phyloP scores from a whole-genome alignment of 805 yeast genomes.

The Starmerella etchellsii region DNA sequence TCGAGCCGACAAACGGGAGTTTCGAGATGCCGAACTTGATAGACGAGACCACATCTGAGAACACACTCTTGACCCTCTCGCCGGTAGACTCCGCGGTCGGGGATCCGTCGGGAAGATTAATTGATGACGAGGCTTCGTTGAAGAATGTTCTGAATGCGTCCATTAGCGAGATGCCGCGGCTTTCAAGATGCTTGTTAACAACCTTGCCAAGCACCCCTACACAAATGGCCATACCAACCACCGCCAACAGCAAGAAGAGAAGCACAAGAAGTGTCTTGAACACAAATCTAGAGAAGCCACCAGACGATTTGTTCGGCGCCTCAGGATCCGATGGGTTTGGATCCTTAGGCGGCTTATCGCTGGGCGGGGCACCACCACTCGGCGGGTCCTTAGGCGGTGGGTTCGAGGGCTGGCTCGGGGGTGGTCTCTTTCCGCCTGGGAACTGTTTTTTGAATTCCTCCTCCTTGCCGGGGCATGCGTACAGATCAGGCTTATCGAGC shows the following conservation, averaged over 20 bases:
- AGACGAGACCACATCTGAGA: background rate
- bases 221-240: too few species aligned
- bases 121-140: background rate
- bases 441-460: conserved; percentile 37
- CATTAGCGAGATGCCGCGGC: background rate
- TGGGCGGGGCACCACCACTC: background rate
- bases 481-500: conserved; percentile 50
- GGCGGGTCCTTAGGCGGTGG: background rate
- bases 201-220: background rate
- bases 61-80: background rate
- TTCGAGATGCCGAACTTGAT: background rate
- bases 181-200: background rate
- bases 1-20: conserved; percentile 14
- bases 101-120: background rate
- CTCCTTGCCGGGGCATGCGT: conserved; percentile 82
- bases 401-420: background rate
- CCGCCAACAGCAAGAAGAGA: background rate
- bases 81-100: background rate
- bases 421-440: background rate
- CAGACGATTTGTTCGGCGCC: background rate
- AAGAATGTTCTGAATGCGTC: background rate
- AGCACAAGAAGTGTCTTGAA: background rate
- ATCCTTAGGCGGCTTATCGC: background rate
- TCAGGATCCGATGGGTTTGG: background rate
- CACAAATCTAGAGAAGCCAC: background rate